Evolutionary conservation across 2,329 filamentous ascomycete genomes (phyloP).

Genomic region (Fusarium pseudonygamai): DNA sequence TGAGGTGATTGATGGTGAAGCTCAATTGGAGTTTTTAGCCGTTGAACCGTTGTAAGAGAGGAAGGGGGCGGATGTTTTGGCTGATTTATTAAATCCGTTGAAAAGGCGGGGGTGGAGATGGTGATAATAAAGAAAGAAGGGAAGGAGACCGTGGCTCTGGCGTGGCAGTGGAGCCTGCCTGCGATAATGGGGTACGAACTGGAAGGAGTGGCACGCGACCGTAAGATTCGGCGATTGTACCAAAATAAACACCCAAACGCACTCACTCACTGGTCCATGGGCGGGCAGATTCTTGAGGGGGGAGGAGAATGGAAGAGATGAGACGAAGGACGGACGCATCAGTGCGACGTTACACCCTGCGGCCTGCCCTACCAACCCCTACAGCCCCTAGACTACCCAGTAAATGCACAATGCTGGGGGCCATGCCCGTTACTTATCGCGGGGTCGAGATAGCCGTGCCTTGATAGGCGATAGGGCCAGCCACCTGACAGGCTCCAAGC

Average conservation of each 20-base stretch:
- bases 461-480: slow-evolving; percentile 10
- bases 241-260: slow-evolving; percentile 7
- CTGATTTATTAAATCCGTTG: slow-evolving; percentile 26
- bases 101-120: slow-evolving; percentile 8
- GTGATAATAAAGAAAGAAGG: not conserved
- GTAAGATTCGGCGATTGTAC: slow-evolving; percentile 3
- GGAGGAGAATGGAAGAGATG: slow-evolving; percentile 1
- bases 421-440: slow-evolving; percentile 14
- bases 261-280: not conserved
- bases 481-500: slow-evolving; percentile 2
- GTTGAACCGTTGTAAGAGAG: not conserved
- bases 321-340: slow-evolving; percentile 16
- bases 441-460: slow-evolving; percentile 9
- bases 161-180: not conserved
- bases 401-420: not conserved
- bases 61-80: not conserved
- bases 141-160: not conserved
- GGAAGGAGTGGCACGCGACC: slow-evolving; percentile 12
- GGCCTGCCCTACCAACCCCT: not conserved
- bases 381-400: not conserved
- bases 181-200: not conserved
- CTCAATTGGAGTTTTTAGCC: not conserved
- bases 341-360: slow-evolving; percentile 9
- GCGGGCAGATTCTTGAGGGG: not conserved
- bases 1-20: not conserved